Evolutionary conservation across 2,329 filamentous ascomycete genomes (phyloP).

Genomic region (Paecilomyces sp.): DNA sequence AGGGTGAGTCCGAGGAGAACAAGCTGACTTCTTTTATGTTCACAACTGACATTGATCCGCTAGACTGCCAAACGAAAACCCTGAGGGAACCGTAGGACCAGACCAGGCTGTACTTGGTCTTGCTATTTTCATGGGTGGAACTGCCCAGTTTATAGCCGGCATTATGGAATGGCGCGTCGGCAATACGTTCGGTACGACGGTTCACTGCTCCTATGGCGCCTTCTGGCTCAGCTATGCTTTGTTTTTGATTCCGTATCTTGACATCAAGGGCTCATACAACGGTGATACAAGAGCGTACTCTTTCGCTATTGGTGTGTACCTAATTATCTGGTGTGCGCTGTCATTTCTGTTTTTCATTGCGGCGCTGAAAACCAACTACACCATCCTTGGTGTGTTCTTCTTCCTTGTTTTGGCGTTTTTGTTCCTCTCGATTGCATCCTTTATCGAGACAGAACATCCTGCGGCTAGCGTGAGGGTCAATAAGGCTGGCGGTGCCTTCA

Average conservation of each 20-base stretch:
- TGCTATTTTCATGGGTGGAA: conserved; percentile 21
- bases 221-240: conserved; percentile 58
- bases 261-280: conserved; percentile 42
- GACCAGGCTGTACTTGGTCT: conserved; percentile 19
- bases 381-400: conserved; percentile 52
- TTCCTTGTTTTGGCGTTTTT: conserved; percentile 54
- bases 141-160: conserved; percentile 18
- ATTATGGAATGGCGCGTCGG: conserved; percentile 44
- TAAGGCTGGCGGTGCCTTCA: conserved; percentile 33
- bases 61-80: conserved; percentile 17
- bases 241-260: conserved; percentile 47
- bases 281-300: conserved; percentile 35
- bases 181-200: conserved; percentile 58
- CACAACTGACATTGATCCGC: neutral
- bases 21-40: neutral
- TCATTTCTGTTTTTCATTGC: conserved; percentile 50
- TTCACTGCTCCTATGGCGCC: conserved; percentile 54
- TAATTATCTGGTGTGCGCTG: conserved; percentile 56
- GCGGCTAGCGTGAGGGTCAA: conserved; percentile 40
- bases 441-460: conserved; percentile 34
- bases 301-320: conserved; percentile 50
- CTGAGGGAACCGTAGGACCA: conserved; percentile 13
- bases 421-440: conserved; percentile 48
- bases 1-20: conserved; percentile 35
- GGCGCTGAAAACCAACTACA: conserved; percentile 52